Percentiles rank a stretch among this genome's conserved stretches.
Conservation (phyloP, 148 eudicot genomes). For the Chenopodium album region DNA sequence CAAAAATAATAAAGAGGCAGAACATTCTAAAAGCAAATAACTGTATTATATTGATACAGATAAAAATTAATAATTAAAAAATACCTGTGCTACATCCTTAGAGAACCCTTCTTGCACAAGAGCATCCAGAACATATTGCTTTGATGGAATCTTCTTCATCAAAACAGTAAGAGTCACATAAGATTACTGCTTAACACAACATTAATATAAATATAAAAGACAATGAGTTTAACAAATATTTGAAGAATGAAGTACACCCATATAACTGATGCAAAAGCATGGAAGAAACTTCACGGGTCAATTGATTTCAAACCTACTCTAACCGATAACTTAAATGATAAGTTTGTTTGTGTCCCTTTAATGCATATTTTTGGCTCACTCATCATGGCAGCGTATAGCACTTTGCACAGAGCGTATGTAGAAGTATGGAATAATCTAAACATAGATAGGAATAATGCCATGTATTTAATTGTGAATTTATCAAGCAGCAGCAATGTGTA, state of each 20-base stretch:
- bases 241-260: not conserved
- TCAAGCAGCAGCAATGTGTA: too few species aligned
- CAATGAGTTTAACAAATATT: not conserved
- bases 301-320: not conserved
- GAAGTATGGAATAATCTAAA: not conserved
- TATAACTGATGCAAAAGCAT: not conserved
- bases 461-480: too few species aligned
- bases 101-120: slow-evolving; percentile 74
- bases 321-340: not conserved
- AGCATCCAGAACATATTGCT: slow-evolving; percentile 61
- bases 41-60: not conserved
- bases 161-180: slow-evolving; percentile 16
- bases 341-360: not conserved
- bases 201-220: slow-evolving; percentile 5
- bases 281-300: not conserved
- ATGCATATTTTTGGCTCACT: not conserved
- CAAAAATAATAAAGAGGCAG: not conserved
- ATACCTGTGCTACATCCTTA: slow-evolving; percentile 84
- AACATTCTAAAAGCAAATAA: not conserved
- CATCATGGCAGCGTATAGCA: not conserved
- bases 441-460: too few species aligned
- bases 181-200: not conserved
- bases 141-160: slow-evolving; percentile 72
- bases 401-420: not conserved
- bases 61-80: not conserved